Percentiles rank a stretch among this genome's conserved stretches.
phyloP scores from a whole-genome alignment of 2,329 filamentous ascomycete species.

The Grosmannia penicillata region DNA sequence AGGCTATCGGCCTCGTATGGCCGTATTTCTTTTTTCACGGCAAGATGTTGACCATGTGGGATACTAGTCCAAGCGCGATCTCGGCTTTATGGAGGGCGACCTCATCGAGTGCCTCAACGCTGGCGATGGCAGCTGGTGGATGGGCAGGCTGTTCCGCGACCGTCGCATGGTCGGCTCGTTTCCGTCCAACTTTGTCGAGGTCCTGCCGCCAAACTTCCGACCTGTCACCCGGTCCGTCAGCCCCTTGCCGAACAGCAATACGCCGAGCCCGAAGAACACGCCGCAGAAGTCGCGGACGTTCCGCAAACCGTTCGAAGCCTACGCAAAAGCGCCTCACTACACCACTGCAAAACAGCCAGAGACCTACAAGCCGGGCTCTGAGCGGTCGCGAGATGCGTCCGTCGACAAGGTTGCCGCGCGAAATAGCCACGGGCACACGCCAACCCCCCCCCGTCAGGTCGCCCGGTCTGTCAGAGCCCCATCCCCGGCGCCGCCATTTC shows the following conservation, averaged over 20 bases:
- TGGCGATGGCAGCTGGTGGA: slow-evolving; percentile 98
- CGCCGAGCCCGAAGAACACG: slow-evolving; percentile 37
- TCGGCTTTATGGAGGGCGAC: slow-evolving; percentile 95
- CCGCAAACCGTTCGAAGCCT: slow-evolving; percentile 53
- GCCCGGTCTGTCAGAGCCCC: neutral
- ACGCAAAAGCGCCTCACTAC: slow-evolving; percentile 51
- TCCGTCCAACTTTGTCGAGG: slow-evolving; percentile 91
- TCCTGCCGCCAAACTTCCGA: slow-evolving; percentile 72
- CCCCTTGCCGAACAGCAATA: slow-evolving; percentile 40
- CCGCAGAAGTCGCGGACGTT: slow-evolving; percentile 48
- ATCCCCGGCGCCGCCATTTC: neutral
- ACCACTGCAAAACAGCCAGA: slow-evolving; percentile 47
- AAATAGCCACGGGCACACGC: slow-evolving; percentile 14
- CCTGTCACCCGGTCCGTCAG: slow-evolving; percentile 52
- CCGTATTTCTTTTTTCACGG: no score
- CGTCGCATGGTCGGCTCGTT: slow-evolving; percentile 84
- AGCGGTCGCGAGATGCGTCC: slow-evolving; percentile 25
- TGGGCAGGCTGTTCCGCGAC: slow-evolving; percentile 78
- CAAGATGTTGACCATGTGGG: no score
- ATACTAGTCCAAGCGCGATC: slow-evolving; percentile 71
- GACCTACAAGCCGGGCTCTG: slow-evolving; percentile 32
- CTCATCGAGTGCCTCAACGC: slow-evolving; percentile 97
- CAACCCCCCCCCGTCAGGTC: slow-evolving; percentile 13
- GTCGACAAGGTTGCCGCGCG: slow-evolving; percentile 15
- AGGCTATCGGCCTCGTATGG: no score